Conservation (phyloP, 805 yeast genomes). For the Kuraishia capsulata region DNA sequence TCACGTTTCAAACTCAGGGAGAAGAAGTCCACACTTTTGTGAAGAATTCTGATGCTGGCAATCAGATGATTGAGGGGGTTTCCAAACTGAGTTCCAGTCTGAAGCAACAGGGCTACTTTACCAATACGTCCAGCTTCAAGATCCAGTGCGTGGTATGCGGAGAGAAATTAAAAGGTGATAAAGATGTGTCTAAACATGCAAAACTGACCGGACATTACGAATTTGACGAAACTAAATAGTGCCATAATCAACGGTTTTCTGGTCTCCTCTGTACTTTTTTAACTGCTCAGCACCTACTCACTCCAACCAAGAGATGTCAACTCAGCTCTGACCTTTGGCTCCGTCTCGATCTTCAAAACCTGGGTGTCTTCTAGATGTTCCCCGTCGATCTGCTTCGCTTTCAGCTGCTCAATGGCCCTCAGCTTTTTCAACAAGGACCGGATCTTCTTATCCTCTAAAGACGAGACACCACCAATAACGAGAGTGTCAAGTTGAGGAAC, state of each 20-base stretch:
- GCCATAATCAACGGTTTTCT: no score
- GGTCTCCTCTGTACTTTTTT: neutral
- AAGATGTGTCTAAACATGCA: slow-evolving; percentile 58
- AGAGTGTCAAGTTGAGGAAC: slow-evolving; percentile 22
- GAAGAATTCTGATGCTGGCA: slow-evolving; percentile 19
- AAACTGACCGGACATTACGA: slow-evolving; percentile 47
- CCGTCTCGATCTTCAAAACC: slow-evolving; percentile 80
- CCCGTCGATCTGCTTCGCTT: slow-evolving; percentile 74
- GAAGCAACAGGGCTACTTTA: slow-evolving; percentile 46
- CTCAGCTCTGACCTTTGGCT: slow-evolving; percentile 69
- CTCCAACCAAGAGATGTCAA: slow-evolving; percentile 63
- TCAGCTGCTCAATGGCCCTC: slow-evolving; percentile 89
- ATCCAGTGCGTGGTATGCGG: slow-evolving; percentile 52
- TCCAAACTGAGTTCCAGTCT: slow-evolving; percentile 31
- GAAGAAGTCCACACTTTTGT: slow-evolving; percentile 35
- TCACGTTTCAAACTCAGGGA: slow-evolving; percentile 29
- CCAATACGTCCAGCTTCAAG: slow-evolving; percentile 53
- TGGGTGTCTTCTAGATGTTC: slow-evolving; percentile 91
- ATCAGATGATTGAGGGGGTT: slow-evolving; percentile 26
- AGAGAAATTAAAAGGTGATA: slow-evolving; percentile 46
- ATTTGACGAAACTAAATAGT: slow-evolving; percentile 42
- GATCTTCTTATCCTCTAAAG: slow-evolving; percentile 86
- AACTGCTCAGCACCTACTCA: slow-evolving; percentile 7
- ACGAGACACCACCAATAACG: slow-evolving; percentile 52
- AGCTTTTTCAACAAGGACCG: slow-evolving; percentile 86